Evolutionary conservation across 2,329 filamentous ascomycete genomes (phyloP).

Genomic region (Chaetomiaceae sp.): DNA sequence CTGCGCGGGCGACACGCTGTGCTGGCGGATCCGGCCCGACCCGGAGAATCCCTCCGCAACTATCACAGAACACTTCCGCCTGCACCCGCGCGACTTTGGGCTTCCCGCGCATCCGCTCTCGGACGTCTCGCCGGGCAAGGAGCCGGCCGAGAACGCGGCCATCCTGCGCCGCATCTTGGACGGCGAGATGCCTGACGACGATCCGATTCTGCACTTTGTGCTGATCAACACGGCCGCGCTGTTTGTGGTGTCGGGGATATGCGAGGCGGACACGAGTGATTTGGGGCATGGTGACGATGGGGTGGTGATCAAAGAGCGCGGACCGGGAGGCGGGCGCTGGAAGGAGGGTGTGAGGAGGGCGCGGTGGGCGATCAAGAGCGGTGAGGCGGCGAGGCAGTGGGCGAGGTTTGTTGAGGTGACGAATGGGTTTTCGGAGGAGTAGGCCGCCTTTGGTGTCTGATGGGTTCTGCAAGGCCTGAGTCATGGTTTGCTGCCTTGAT

Average conservation of each 20-base stretch:
- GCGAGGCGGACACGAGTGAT: slow-evolving; percentile 73
- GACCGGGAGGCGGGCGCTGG: slow-evolving; percentile 84
- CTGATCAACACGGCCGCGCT: slow-evolving; percentile 89
- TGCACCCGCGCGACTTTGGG: slow-evolving; percentile 85
- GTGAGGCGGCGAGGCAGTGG: slow-evolving; percentile 81
- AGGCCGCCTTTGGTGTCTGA: not conserved
- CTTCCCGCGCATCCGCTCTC: slow-evolving; percentile 67
- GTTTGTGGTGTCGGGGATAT: slow-evolving; percentile 79
- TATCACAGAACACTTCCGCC: slow-evolving; percentile 68
- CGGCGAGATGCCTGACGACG: slow-evolving; percentile 66
- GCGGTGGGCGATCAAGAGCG: slow-evolving; percentile 81
- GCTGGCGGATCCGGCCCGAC: slow-evolving; percentile 69
- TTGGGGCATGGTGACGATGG: slow-evolving; percentile 81
- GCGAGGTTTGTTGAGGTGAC: slow-evolving; percentile 78
- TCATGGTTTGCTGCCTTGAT: no score
- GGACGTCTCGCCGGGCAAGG: slow-evolving; percentile 78
- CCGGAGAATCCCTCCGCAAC: slow-evolving; percentile 36
- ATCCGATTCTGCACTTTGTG: slow-evolving; percentile 89
- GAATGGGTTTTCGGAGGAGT: slow-evolving; percentile 41
- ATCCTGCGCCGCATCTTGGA: slow-evolving; percentile 75
- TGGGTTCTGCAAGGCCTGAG: no score
- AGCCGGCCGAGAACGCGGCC: slow-evolving; percentile 79
- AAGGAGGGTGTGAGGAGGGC: slow-evolving; percentile 89
- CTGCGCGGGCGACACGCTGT: slow-evolving; percentile 81
- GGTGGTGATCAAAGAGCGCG: slow-evolving; percentile 72